Conservation (phyloP, 129 eudicot genomes). For the Mikania micrantha region DNA sequence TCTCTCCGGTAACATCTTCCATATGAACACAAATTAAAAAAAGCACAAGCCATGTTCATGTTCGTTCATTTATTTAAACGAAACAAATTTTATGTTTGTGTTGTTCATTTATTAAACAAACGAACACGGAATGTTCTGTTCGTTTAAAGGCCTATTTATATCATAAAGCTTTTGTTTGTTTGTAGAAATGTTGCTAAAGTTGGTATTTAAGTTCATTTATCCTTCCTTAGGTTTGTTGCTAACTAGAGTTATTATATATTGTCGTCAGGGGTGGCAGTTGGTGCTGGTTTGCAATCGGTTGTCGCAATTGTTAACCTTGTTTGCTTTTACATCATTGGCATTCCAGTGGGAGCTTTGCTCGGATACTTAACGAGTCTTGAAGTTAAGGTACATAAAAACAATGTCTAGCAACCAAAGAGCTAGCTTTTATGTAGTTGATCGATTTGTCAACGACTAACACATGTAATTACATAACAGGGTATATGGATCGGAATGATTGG, state of each 20-base stretch:
- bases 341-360: constrained; percentile 53
- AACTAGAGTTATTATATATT: background rate
- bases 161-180: background rate
- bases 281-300: constrained; percentile 56
- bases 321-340: constrained; percentile 55
- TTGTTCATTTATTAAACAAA: no score
- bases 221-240: background rate
- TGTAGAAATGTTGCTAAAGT: background rate
- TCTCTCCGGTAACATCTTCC: constrained; percentile 46
- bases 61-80: no score
- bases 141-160: no score
- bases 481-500: constrained; percentile 68
- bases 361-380: constrained; percentile 51
- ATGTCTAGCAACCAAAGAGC: no score
- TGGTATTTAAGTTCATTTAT: background rate
- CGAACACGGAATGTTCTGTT: no score
- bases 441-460: background rate
- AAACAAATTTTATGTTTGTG: no score
- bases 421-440: no score
- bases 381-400: constrained; percentile 44
- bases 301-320: constrained; percentile 55
- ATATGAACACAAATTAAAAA: no score
- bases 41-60: no score
- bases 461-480: constrained; percentile 28
- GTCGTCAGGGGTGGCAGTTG: constrained; percentile 61